Evolutionary conservation across 768 basidiomycete species (phyloP), one percentile per base, ranked within the genome.

Genomic region (Sistotremastrum niveocremeum): DNA sequence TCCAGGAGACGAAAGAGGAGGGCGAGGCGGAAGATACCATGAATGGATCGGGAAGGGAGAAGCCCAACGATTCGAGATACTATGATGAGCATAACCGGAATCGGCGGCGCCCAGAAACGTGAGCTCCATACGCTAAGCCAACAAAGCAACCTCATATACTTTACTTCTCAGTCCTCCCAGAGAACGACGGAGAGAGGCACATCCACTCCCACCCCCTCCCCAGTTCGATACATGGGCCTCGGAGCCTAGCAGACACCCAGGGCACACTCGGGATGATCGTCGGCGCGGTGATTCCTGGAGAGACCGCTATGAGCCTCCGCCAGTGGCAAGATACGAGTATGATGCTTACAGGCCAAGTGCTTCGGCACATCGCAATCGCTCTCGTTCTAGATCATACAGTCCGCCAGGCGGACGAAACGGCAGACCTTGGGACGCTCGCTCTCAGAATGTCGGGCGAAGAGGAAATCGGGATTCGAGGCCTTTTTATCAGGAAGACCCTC

Each of bases 71-170:
- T 10, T 10, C 29, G 10, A 32, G 33, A 7, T 41, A 30, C 12
- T 29, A 30, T 8, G 29, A 30, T 20, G 40, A 12, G 12, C 29
- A 32, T 51, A 57, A 1, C 37, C 57, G 2, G 61, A 65, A 1
- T 64, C 66, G 9, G 64, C 64, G 7, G 62, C 66, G 10, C 65
- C 73, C 20, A 20, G 20, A 20, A 20, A 20, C 20, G 20, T 20
- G 20, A 20, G 20, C 20, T 20, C 20, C 20, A 20, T 20, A 20
- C 20, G 20, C 20, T 20, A 20, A 20, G 20, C 20, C 20, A 20
- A 20, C 20, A 20, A 20, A 20, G 20, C 20, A 7, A 61, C 61
- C 8, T 62, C 62, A 4, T 64, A 61, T 46, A 34, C 38, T 12
- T 53, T 20, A 41, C 55, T 31, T 47, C 54, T 9, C 52, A 45